These are phyloP conservation scores for Grifola frondosa DNA, from an alignment of 1,284 basidiomycete species.

Conservation along the genomic window DNA sequence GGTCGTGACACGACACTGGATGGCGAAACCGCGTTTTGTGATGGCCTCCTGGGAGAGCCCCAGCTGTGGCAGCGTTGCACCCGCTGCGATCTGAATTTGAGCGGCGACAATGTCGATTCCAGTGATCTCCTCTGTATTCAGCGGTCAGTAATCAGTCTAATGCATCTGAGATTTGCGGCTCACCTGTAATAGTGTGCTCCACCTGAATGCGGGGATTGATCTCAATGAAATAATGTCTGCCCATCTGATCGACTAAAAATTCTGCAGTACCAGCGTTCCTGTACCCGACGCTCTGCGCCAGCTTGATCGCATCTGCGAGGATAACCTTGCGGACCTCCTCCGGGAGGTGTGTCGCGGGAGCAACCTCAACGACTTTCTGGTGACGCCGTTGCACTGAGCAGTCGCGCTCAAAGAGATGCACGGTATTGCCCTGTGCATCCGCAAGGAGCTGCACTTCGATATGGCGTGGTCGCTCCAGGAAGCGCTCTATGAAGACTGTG, in stretches of 20 bases:
- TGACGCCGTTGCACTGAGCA: slow-evolving; percentile 98
- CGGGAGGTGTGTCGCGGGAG: slow-evolving; percentile 91
- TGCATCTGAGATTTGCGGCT: slow-evolving; percentile 20
- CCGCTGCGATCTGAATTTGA: slow-evolving; percentile 98
- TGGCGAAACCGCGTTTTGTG: slow-evolving; percentile 94
- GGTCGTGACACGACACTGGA: slow-evolving; percentile 99
- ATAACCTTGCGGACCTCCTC: slow-evolving; percentile 91
- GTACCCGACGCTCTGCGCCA: slow-evolving; percentile 91
- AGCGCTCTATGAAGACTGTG: slow-evolving; percentile 98
- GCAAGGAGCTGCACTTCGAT: slow-evolving; percentile 97
- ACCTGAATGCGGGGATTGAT: slow-evolving; percentile 98
- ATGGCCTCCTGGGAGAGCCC: slow-evolving; percentile 97
- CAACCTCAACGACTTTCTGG: slow-evolving; percentile 99
- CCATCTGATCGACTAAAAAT: slow-evolving; percentile 95
- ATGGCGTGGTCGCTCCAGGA: slow-evolving; percentile 94
- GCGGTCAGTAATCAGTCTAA: not conserved
- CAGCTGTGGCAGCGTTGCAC: slow-evolving; percentile 92
- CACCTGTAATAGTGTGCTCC: slow-evolving; percentile 96
- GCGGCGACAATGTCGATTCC: slow-evolving; percentile 98
- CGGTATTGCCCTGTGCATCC: slow-evolving; percentile 88
- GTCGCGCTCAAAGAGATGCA: slow-evolving; percentile 97
- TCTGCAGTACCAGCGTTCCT: slow-evolving; percentile 97
- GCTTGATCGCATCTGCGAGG: slow-evolving; percentile 88
- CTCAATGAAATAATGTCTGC: slow-evolving; percentile 98
- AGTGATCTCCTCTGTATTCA: slow-evolving; percentile 86